Conservation (phyloP, 768 basidiomycete species). For the Hygrophoropsis aurantiaca region DNA sequence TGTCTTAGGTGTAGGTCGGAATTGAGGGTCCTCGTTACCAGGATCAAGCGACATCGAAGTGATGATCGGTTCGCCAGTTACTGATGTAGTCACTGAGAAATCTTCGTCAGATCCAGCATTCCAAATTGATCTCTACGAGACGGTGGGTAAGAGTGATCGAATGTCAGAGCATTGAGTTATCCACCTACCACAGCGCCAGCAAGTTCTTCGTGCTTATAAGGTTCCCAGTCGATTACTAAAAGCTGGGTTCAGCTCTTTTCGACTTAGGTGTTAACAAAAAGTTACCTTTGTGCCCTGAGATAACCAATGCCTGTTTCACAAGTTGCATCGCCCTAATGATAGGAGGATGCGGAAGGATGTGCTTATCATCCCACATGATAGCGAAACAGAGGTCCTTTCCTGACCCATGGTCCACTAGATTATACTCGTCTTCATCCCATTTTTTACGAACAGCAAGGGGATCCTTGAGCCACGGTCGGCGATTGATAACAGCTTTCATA, state of each 20-base stretch:
- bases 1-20: conserved; percentile 19
- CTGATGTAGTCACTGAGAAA: conserved; percentile 29
- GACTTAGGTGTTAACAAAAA: background rate
- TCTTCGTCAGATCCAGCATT: conserved; percentile 46
- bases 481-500: conserved; percentile 58
- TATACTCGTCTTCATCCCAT: conserved; percentile 63
- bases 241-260: background rate
- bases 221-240: conserved; percentile 71
- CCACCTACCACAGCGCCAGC: conserved; percentile 38
- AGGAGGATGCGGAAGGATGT: conserved; percentile 62
- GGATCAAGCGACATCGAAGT: conserved; percentile 37
- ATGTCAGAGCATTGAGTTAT: conserved; percentile 5
- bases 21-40: conserved; percentile 15
- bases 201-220: conserved; percentile 52
- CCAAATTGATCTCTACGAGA: conserved; percentile 39
- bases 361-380: conserved; percentile 67
- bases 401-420: conserved; percentile 53
- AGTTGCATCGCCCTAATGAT: conserved; percentile 57
- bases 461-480: conserved; percentile 67
- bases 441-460: conserved; percentile 54
- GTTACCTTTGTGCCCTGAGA: conserved; percentile 65
- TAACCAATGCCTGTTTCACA: conserved; percentile 53
- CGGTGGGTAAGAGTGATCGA: background rate
- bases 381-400: conserved; percentile 55
- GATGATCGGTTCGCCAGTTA: conserved; percentile 53